Evolutionary conservation across 306 rosid species (phyloP), one percentile per base, ranked within the genome.

Genomic region (Lathyrus sativus): DNA sequence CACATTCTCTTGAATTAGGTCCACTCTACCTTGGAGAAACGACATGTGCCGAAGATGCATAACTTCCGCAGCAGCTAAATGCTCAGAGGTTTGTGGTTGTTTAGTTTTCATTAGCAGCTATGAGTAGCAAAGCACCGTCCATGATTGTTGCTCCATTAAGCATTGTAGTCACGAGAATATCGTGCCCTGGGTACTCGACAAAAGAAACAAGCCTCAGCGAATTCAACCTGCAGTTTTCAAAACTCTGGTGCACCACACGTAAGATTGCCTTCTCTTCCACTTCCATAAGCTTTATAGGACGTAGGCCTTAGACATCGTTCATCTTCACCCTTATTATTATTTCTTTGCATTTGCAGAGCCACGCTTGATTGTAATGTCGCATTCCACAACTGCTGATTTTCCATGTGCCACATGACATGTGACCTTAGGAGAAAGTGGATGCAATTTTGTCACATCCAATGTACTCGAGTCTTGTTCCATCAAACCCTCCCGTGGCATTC

Each of bases 171-270:
- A 92, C 88, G 79, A 92, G 98, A 90, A 92, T 92, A 86, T 92
- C 98, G 9, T 92, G 98, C 98, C 98, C 98, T 92, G 96, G 98
- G 82, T 95, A 92, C 78, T 92, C 98, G 1, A 92, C 98, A 80
- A 92, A 92, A 38, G 98, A 92, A 28, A 92, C 96, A 19, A 89
- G 98, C 70, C 98, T 81, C 74, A 86, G 70, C 78, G 89, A 81
- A 61, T 89, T 89, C 98, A 92, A 87, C 83, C 88, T 87, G 80
- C 71, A 69, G 82, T 80, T 92, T 79, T 92, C 98, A n/a, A 76
- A 80, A 92, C 50, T 95, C 98, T 4, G 79, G 84, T 46, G 88
- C 96, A 42, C 89, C 98, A 75, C 98, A 92, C 60, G 76, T 62
- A 38, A 96, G 97, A 83, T 60, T 67, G 29, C 89, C 98, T 87